A percentile compares a stretch with the other conserved stretches of the same genome.
These are phyloP conservation scores for Daldinia caldariorum DNA, from an alignment of 495 filamentous ascomycete genomes.

Conservation along the genomic window DNA sequence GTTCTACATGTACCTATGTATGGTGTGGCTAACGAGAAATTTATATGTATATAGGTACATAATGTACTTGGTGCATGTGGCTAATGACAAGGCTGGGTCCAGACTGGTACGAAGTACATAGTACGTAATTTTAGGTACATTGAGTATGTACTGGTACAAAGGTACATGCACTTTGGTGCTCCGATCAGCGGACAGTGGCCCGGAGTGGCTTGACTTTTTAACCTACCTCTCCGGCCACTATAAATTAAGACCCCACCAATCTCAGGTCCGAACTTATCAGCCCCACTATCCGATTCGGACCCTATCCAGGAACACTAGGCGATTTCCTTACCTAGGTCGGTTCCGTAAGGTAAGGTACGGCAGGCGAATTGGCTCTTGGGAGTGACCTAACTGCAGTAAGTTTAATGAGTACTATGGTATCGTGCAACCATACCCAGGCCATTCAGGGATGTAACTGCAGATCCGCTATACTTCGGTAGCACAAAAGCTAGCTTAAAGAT, in stretches of 20 bases:
- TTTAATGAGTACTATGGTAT: background rate
- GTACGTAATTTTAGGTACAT: no score
- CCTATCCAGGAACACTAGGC: background rate
- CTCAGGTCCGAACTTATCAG: slow-evolving; percentile 7
- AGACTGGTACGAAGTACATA: no score
- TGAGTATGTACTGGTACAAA: no score
- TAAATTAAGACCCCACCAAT: slow-evolving; percentile 20
- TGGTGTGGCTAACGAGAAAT: slow-evolving; percentile 33
- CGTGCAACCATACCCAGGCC: background rate
- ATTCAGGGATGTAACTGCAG: background rate
- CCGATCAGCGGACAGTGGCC: slow-evolving; percentile 29
- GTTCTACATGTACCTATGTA: no score
- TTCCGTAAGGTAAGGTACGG: slow-evolving; percentile 9
- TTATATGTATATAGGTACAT: no score
- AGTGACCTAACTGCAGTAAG: slow-evolving; percentile 2
- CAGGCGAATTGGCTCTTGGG: background rate
- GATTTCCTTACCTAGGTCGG: slow-evolving; percentile 17
- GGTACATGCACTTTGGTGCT: no score
- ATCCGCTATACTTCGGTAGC: slow-evolving; percentile 7
- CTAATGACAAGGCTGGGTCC: slow-evolving; percentile 37
- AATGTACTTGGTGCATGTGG: slow-evolving; percentile 3
- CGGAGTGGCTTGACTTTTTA: slow-evolving; percentile 9
- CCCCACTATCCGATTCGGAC: slow-evolving; percentile 27
- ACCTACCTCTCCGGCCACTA: slow-evolving; percentile 2
- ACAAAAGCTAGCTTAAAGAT: background rate